Conservation (phyloP, 306 rosid species). For the Prunus padus region DNA sequence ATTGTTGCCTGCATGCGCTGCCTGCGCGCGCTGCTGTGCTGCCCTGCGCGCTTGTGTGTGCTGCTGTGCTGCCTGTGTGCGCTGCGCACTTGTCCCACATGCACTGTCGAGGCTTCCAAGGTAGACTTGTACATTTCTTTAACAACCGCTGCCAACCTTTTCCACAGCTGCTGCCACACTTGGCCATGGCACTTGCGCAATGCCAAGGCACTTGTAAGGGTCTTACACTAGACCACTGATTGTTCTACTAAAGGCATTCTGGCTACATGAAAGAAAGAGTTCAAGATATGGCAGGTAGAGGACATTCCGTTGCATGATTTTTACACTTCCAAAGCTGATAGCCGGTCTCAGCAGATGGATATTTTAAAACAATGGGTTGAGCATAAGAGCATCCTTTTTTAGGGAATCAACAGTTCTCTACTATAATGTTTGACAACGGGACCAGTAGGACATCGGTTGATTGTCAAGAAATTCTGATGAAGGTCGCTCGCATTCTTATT, state of each 20-base stretch:
- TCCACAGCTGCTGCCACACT: too few species aligned
- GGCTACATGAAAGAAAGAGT: conserved; percentile 83
- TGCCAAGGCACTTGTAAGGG: too few species aligned
- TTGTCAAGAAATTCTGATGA: conserved; percentile 66
- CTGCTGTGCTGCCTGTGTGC: too few species aligned
- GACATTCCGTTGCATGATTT: conserved; percentile 71
- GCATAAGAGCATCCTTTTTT: conserved; percentile 72
- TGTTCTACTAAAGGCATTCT: conserved; percentile 82
- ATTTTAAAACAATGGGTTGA: conserved; percentile 73
- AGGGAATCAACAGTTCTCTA: conserved; percentile 82
- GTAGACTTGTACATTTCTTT: too few species aligned
- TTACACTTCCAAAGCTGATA: conserved; percentile 71
- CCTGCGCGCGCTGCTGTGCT: too few species aligned
- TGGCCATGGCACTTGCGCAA: too few species aligned
- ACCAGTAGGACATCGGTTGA: conserved; percentile 25
- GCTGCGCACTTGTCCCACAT: too few species aligned
- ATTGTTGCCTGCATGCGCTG: too few species aligned
- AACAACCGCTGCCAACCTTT: too few species aligned
- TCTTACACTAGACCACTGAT: conserved; percentile 82
- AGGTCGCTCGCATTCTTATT: conserved; percentile 66
- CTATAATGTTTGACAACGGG: conserved; percentile 57
- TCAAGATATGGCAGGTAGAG: conserved; percentile 84
- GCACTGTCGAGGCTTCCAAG: too few species aligned
- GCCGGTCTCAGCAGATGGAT: conserved; percentile 54
- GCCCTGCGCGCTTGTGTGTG: too few species aligned